These are phyloP conservation scores for Phytophthora crassamura DNA, from an alignment of 352 stramenopile species.

Conservation along the genomic window DNA sequence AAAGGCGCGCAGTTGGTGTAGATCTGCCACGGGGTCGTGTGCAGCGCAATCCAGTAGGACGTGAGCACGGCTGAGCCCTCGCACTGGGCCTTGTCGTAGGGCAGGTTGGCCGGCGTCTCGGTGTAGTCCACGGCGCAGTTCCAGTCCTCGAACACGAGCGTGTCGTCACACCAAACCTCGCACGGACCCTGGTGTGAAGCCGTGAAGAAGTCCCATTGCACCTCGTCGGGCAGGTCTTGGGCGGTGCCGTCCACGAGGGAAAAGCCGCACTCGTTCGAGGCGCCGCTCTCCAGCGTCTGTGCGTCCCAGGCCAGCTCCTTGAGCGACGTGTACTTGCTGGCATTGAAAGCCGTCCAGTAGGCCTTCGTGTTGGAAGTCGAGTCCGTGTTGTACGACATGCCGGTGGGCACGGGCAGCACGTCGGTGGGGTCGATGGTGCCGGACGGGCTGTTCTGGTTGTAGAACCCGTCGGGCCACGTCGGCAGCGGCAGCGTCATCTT, in stretches of 20 bases:
- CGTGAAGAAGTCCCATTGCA: constrained; percentile 54
- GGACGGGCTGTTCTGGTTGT: constrained; percentile 50
- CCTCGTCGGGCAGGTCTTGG: constrained; percentile 31
- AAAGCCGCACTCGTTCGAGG: constrained; percentile 44
- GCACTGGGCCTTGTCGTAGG: constrained; percentile 53
- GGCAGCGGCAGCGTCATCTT: constrained; percentile 51
- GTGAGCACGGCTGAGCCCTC: constrained; percentile 36
- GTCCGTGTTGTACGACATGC: constrained; percentile 53
- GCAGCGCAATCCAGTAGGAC: constrained; percentile 55
- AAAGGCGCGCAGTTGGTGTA: constrained; percentile 57
- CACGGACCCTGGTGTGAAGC: constrained; percentile 49
- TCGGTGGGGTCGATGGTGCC: constrained; percentile 47
- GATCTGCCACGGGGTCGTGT: constrained; percentile 53
- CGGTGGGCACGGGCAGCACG: constrained; percentile 42
- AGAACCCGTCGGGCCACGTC: constrained; percentile 44
- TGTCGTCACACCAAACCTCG: constrained; percentile 55
- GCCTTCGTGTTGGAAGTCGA: constrained; percentile 35
- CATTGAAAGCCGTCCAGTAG: constrained; percentile 47
- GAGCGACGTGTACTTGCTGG: constrained; percentile 45
- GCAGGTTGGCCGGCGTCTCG: constrained; percentile 39
- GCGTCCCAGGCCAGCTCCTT: constrained; percentile 38
- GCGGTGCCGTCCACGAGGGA: constrained; percentile 32
- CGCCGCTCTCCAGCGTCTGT: constrained; percentile 26
- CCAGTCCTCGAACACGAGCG: constrained; percentile 44
- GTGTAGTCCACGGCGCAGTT: constrained; percentile 49